Percentiles rank a stretch among this genome's conserved stretches.
phyloP scores from a whole-genome alignment of 1,139 yeast genomes.

The Zhuliangozyma blackwelliae region DNA sequence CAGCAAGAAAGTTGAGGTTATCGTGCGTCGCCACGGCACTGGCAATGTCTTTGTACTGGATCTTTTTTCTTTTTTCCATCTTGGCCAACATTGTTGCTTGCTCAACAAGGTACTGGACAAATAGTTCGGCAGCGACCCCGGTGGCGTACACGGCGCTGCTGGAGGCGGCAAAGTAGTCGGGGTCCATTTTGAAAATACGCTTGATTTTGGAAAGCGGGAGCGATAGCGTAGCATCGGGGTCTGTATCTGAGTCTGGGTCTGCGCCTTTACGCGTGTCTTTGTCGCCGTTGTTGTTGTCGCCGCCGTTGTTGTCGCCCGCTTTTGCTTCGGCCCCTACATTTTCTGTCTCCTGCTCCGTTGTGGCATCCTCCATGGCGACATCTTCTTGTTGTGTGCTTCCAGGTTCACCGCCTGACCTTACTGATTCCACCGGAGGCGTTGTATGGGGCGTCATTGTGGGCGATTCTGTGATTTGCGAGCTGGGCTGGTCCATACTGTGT shows the following conservation, averaged over 20 bases:
- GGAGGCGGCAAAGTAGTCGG: constrained; percentile 73
- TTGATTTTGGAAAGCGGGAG: constrained; percentile 82
- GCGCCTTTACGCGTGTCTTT: constrained; percentile 18
- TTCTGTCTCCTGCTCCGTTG: constrained; percentile 2
- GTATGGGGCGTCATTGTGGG: too few species aligned
- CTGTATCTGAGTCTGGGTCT: constrained; percentile 16
- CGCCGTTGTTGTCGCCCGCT: constrained; percentile 9
- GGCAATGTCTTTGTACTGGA: constrained; percentile 72
- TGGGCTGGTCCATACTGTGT: too few species aligned
- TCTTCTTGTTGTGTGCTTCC: too few species aligned
- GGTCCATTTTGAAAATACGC: constrained; percentile 79
- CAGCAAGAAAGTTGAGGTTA: constrained; percentile 62
- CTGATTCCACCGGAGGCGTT: too few species aligned
- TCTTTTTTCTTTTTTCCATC: constrained; percentile 64
- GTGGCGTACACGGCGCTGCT: constrained; percentile 78
- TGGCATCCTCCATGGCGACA: not conserved
- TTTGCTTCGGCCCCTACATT: constrained; percentile 4
- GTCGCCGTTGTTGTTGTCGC: constrained; percentile 12
- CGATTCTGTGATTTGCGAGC: too few species aligned
- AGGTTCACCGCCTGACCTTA: too few species aligned
- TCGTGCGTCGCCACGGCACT: constrained; percentile 66
- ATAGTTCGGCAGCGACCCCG: constrained; percentile 84
- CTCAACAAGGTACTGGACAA: constrained; percentile 74
- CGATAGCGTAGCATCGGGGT: constrained; percentile 17
- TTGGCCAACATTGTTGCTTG: constrained; percentile 72